These are phyloP conservation scores for Podospora bellae-mahoneyi DNA, from an alignment of 495 filamentous ascomycete genomes.

Conservation along the genomic window DNA sequence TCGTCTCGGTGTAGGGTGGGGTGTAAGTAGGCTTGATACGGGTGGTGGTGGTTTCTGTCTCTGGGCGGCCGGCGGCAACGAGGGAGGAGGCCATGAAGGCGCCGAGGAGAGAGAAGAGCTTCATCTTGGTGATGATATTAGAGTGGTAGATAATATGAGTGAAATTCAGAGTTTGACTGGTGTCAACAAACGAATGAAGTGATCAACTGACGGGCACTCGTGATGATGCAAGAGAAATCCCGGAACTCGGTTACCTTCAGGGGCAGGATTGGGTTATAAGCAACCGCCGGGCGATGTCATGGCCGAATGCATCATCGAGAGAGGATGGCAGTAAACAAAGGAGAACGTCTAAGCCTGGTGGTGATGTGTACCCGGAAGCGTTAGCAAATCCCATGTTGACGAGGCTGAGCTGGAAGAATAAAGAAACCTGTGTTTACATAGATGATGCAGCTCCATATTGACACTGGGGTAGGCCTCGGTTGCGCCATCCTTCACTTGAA, in stretches of 20 bases:
- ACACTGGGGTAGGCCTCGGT: too few relatives aligned
- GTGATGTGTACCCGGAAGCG: not conserved
- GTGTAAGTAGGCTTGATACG: not conserved
- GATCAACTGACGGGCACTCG: not conserved
- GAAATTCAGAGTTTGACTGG: not conserved
- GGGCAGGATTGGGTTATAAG: not conserved
- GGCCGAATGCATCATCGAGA: not conserved
- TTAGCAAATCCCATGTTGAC: not conserved
- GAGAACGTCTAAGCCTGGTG: not conserved
- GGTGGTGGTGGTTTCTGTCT: not conserved
- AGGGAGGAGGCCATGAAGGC: not conserved
- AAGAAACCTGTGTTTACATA: not conserved
- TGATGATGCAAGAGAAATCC: not conserved
- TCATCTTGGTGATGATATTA: not conserved
- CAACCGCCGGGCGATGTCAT: not conserved
- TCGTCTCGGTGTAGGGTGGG: not conserved
- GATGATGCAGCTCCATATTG: not conserved
- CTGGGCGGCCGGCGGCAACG: not conserved
- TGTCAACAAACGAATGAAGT: not conserved
- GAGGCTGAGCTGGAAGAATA: not conserved
- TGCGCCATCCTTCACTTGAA: too few relatives aligned
- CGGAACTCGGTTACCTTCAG: not conserved
- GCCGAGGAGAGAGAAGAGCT: not conserved
- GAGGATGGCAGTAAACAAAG: not conserved
- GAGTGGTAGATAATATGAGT: not conserved